phyloP scores from a whole-genome alignment of 768 basidiomycete species.

The Terana coerulea region DNA sequence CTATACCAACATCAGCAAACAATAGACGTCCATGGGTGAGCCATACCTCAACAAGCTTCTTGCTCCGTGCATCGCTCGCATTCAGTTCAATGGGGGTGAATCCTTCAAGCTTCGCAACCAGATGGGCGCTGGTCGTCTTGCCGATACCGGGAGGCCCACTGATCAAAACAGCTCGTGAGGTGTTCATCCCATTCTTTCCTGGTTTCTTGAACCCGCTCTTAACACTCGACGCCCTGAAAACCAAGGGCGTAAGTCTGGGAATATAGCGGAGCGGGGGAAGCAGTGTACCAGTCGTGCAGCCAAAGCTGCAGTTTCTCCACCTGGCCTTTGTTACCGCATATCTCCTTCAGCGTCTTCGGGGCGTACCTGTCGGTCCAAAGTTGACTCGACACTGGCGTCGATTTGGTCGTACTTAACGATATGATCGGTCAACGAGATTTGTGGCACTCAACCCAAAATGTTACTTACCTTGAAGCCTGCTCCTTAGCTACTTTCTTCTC shows the following conservation, averaged over 20 bases:
- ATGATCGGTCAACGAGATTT: too few relatives aligned
- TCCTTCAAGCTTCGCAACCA: conserved; percentile 86
- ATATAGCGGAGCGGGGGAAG: not conserved
- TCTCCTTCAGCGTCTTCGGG: conserved; percentile 79
- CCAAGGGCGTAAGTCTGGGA: not conserved
- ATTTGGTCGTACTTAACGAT: not conserved
- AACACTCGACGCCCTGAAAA: conserved; percentile 63
- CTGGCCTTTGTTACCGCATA: conserved; percentile 92
- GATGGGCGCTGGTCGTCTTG: conserved; percentile 94
- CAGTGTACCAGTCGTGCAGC: conserved; percentile 79
- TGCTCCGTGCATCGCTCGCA: conserved; percentile 92
- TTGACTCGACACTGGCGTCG: conserved; percentile 40
- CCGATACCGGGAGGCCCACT: conserved; percentile 96
- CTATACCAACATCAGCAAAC: not conserved
- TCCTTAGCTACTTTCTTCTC: conserved; percentile 52
- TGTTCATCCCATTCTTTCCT: conserved; percentile 85
- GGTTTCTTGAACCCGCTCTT: conserved; percentile 88
- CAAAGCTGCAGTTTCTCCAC: conserved; percentile 88
- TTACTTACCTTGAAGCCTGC: conserved; percentile 15
- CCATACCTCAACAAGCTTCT: conserved; percentile 90
- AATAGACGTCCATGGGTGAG: not conserved
- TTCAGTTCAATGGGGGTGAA: conserved; percentile 95
- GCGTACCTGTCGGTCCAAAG: conserved; percentile 97
- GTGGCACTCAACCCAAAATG: not conserved
- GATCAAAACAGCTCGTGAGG: conserved; percentile 83